Evolutionary conservation across 257 asterid species (phyloP), one percentile per base, ranked within the genome.

Genomic region (Solanum appendiculatum): DNA sequence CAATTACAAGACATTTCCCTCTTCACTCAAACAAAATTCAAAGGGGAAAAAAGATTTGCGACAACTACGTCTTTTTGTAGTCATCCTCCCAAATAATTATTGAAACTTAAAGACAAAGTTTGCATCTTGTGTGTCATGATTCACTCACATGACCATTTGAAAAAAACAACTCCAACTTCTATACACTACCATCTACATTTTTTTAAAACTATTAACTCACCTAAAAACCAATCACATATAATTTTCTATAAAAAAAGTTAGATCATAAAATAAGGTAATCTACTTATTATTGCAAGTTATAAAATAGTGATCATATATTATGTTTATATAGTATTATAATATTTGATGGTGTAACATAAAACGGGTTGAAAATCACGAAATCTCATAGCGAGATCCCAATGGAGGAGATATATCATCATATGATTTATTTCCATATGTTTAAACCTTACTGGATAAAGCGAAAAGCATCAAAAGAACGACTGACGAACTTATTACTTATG

Each of bases 131-230:
- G 37, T 56, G 81, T 86, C 85, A 86, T 54, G 25, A 82, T 81
- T 69, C 85, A 70, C 9, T 77, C 88, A 85, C 77, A 85, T 85
- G 88, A 75, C 33, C 56, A 75, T 39, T 74, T 74, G 31, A n/a
- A 37, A n/a, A 34, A 23, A n/a, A 34, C 3, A n/a, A 73, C 5
- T 54, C n/a, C 8, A 54, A 58, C 13, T 58, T 58, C 0, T 4
- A 33, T 34, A 34, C 46, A 33, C 14, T 18, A 34, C n/a, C 42
- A 34, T 29, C 23, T 15, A 31, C 6, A 31, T 68, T 7, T 69
- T 31, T 15, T 7, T 0, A 33, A 27, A 31, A 69, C 2, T 31
- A 7, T 31, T 31, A 31, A 15, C 12, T 31, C 78, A 16, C 20
- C 42, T 16, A 70, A 70, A 70, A 70, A 4, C 5, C 18, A 68